These are phyloP conservation scores for Penicillium daleae DNA, from an alignment of 495 filamentous ascomycete species.

Conservation along the genomic window DNA sequence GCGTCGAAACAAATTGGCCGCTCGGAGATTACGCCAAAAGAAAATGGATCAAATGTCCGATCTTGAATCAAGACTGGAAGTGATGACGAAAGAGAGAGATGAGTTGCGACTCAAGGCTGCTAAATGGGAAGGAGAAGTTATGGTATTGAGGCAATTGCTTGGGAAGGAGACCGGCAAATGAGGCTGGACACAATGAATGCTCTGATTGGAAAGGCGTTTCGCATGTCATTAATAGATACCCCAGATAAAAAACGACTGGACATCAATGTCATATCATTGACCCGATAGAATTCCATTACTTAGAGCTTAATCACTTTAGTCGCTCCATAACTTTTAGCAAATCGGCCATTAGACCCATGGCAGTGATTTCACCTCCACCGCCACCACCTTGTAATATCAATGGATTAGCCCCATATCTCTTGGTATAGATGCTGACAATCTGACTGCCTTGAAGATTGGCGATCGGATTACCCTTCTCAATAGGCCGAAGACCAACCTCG, in stretches of 20 bases:
- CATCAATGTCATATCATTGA: background rate
- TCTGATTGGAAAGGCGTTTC: background rate
- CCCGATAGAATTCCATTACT: background rate
- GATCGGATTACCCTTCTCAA: conserved; percentile 77
- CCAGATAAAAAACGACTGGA: background rate
- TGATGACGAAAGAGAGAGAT: conserved; percentile 15
- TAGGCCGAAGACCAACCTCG: conserved; percentile 83
- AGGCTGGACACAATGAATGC: background rate
- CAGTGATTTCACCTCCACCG: conserved; percentile 89
- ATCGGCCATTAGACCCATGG: conserved; percentile 89
- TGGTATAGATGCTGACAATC: conserved; percentile 94
- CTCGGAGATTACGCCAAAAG: conserved; percentile 14
- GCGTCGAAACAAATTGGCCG: conserved; percentile 14
- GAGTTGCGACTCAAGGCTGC: conserved; percentile 12
- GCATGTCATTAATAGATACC: background rate
- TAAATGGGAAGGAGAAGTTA: conserved; percentile 14
- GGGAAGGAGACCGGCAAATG: conserved; percentile 3
- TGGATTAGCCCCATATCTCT: conserved; percentile 82
- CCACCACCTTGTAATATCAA: conserved; percentile 91
- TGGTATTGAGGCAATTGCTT: conserved; percentile 16
- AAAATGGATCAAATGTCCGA: conserved; percentile 14
- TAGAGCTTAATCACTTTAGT: background rate
- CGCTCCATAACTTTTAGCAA: conserved; percentile 51
- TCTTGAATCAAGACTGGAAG: conserved; percentile 14
- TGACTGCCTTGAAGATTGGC: conserved; percentile 92